A percentile compares a stretch with the other conserved stretches of the same genome.
Conservation (phyloP, 257 asterid genomes). For the Datura wrightii region DNA sequence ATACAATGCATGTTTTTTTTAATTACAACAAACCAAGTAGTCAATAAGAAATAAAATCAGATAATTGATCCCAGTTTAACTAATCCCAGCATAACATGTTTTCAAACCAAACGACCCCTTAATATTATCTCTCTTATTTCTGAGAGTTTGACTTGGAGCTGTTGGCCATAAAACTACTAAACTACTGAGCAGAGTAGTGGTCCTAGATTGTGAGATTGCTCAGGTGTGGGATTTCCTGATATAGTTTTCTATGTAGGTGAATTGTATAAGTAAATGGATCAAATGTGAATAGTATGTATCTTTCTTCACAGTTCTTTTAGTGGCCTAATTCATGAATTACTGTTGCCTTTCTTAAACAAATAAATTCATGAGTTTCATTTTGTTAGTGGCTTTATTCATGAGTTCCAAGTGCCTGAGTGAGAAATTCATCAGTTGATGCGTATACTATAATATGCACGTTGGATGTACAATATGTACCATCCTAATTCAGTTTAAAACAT, state of each 20-base stretch:
- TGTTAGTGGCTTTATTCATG: neutral
- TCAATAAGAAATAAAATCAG: no score
- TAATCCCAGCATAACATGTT: no score
- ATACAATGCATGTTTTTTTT: no score
- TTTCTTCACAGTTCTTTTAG: neutral
- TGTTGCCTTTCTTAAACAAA: neutral
- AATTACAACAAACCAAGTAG: no score
- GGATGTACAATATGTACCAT: neutral
- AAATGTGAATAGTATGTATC: neutral
- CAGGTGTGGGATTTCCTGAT: neutral
- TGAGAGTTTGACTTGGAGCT: neutral
- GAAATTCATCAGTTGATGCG: neutral
- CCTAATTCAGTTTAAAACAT: neutral
- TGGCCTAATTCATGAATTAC: neutral
- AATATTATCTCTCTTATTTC: neutral
- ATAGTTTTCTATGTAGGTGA: neutral
- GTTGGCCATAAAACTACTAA: neutral
- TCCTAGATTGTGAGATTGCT: neutral
- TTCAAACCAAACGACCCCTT: neutral
- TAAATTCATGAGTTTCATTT: neutral
- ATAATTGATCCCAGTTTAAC: no score
- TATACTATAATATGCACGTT: neutral
- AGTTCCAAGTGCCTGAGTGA: conserved; percentile 7
- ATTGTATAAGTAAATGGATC: neutral
- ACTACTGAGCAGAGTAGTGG: neutral